Conservation (phyloP, 768 basidiomycete species). For the Trametopsis cervina region DNA sequence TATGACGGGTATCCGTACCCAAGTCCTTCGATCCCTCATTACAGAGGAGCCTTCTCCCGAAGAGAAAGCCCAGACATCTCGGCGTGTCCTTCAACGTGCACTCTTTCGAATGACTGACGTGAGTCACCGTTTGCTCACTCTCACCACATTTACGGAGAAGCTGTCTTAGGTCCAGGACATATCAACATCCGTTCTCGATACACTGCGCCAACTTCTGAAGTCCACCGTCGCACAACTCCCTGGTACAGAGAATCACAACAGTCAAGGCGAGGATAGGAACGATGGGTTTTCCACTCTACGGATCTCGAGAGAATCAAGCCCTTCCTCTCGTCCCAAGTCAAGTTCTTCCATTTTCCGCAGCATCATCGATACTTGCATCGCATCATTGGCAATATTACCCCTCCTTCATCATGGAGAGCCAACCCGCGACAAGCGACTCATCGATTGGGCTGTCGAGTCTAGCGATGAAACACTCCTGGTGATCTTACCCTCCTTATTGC, state of each 20-base stretch:
- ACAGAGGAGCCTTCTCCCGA: background rate
- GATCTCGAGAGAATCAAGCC: background rate
- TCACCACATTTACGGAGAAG: slow-evolving; percentile 19
- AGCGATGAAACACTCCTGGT: slow-evolving; percentile 44
- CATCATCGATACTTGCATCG: slow-evolving; percentile 46
- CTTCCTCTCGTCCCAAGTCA: background rate
- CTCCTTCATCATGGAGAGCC: slow-evolving; percentile 53
- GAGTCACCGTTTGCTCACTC: slow-evolving; percentile 19
- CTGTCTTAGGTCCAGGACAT: slow-evolving; percentile 8
- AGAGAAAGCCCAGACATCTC: slow-evolving; percentile 14
- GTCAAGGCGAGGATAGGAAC: background rate
- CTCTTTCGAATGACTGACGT: slow-evolving; percentile 72
- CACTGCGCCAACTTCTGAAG: background rate
- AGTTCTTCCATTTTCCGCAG: slow-evolving; percentile 15
- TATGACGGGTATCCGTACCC: slow-evolving; percentile 56
- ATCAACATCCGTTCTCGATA: background rate
- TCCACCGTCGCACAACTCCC: background rate
- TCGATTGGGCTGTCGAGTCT: slow-evolving; percentile 43
- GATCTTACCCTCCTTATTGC: slow-evolving; percentile 37
- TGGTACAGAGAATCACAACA: background rate
- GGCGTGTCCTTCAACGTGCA: slow-evolving; percentile 41
- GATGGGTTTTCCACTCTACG: background rate
- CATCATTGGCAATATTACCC: slow-evolving; percentile 58
- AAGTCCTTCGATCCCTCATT: slow-evolving; percentile 35
- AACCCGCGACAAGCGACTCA: slow-evolving; percentile 55